phyloP scores from a whole-genome alignment of 2,329 filamentous ascomycete species.

The Xenoacremonium recifei region DNA sequence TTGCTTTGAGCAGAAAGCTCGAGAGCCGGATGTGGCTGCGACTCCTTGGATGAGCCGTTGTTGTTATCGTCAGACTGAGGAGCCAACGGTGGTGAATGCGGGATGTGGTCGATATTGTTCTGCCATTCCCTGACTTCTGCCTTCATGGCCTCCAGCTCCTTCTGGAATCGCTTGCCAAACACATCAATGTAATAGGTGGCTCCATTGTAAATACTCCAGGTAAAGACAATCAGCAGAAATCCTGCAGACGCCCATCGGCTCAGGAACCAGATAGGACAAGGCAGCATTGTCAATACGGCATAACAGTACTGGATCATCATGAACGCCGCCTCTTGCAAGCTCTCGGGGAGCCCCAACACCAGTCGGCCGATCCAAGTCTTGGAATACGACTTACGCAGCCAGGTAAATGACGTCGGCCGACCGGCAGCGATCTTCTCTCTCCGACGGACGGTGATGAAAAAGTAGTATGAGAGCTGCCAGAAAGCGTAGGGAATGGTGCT shows the following conservation, averaged over 20 bases:
- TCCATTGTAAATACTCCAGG: constrained; percentile 95
- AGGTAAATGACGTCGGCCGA: constrained; percentile 94
- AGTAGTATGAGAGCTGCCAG: constrained; percentile 92
- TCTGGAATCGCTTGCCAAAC: constrained; percentile 95
- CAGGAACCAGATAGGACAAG: constrained; percentile 93
- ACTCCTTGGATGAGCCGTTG: no score
- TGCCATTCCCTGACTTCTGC: constrained; percentile 90
- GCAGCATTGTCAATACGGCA: constrained; percentile 88
- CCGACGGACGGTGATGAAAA: constrained; percentile 93
- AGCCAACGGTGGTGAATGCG: constrained; percentile 33
- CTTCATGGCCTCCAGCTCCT: constrained; percentile 86
- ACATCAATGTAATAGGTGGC: constrained; percentile 98
- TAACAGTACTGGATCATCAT: constrained; percentile 96
- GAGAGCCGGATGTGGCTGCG: no score
- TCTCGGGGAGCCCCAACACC: constrained; percentile 73
- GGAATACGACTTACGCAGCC: constrained; percentile 88
- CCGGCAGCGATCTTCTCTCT: constrained; percentile 94
- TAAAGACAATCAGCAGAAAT: constrained; percentile 82
- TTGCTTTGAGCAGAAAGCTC: no score
- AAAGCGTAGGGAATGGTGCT: constrained; percentile 87
- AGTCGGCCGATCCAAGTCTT: constrained; percentile 85
- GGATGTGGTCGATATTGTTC: constrained; percentile 49
- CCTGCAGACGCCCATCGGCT: constrained; percentile 73
- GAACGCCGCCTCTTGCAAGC: constrained; percentile 83
- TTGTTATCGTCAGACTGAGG: constrained; percentile 31